phyloP scores from a whole-genome alignment of 2,329 filamentous ascomycete genomes.

The Xylaria sp. region DNA sequence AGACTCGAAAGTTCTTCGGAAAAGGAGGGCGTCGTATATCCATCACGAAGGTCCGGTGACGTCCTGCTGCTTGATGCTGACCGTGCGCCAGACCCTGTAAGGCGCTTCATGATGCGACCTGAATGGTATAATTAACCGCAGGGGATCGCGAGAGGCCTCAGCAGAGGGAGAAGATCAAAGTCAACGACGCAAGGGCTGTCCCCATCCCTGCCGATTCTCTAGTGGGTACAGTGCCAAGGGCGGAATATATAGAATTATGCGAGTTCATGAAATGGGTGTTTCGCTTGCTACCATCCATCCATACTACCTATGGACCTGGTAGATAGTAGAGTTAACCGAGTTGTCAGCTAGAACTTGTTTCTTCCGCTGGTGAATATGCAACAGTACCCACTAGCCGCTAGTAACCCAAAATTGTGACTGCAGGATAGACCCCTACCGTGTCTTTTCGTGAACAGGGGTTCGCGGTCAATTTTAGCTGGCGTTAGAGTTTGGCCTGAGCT shows the following conservation, averaged over 20 bases:
- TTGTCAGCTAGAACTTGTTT: slow-evolving; percentile 6
- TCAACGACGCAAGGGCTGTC: slow-evolving; percentile 9
- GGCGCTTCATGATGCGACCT: slow-evolving; percentile 18
- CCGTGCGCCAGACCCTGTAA: slow-evolving; percentile 21
- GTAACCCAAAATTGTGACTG: not conserved
- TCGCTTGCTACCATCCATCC: not conserved
- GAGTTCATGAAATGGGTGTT: slow-evolving; percentile 23
- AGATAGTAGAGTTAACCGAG: not conserved
- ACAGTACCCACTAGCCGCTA: not conserved
- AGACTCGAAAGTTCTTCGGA: not conserved
- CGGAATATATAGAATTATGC: slow-evolving; percentile 18
- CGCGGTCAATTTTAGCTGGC: not conserved
- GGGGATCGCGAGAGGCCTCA: slow-evolving; percentile 9
- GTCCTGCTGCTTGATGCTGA: slow-evolving; percentile 13
- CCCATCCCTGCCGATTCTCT: slow-evolving; percentile 12
- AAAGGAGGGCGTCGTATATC: slow-evolving; percentile 18
- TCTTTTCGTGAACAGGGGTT: not conserved
- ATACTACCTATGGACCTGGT: not conserved
- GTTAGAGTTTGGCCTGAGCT: slow-evolving; percentile 7
- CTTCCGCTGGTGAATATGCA: not conserved
- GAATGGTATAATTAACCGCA: slow-evolving; percentile 6
- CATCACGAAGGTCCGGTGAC: slow-evolving; percentile 69
- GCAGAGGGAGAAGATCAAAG: slow-evolving; percentile 5
- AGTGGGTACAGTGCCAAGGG: not conserved
- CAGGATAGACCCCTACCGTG: not conserved